phyloP scores from a whole-genome alignment of 768 basidiomycete genomes.

The Cystobasidium tubakii region DNA sequence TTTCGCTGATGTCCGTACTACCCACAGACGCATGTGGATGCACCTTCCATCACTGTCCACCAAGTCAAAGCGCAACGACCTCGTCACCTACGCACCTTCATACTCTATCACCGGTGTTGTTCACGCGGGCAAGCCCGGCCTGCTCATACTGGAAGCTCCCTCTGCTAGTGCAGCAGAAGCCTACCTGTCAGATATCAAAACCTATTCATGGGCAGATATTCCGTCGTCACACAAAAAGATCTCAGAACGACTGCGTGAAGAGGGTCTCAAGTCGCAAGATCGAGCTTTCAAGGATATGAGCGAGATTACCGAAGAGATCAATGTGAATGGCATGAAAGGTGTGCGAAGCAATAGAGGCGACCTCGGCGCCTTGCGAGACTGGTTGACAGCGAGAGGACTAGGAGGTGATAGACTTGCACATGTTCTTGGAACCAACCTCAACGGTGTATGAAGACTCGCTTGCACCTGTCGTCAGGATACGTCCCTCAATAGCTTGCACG shows the following conservation, averaged over 20 bases:
- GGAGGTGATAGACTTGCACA: constrained; percentile 17
- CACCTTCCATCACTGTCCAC: constrained; percentile 35
- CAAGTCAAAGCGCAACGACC: constrained; percentile 17
- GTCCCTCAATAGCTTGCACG: too few relatives aligned
- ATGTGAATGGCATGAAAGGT: constrained; percentile 34
- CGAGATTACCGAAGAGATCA: constrained; percentile 34
- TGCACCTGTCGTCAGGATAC: too few relatives aligned
- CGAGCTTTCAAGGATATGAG: constrained; percentile 22
- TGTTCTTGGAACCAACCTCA: constrained; percentile 26
- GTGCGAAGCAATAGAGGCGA: constrained; percentile 21
- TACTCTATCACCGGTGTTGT: constrained; percentile 29
- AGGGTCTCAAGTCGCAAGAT: constrained; percentile 4
- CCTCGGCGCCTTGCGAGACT: constrained; percentile 13
- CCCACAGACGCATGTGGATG: constrained; percentile 28
- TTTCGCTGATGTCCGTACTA: neutral
- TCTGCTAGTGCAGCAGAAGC: neutral
- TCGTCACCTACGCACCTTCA: constrained; percentile 8
- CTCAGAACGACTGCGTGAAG: constrained; percentile 21
- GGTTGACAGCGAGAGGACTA: constrained; percentile 17
- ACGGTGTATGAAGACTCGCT: neutral
- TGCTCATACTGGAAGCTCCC: constrained; percentile 32
- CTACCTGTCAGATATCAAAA: constrained; percentile 31
- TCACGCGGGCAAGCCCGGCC: constrained; percentile 21
- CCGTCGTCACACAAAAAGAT: constrained; percentile 31
- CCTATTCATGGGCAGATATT: constrained; percentile 32